These are phyloP conservation scores for Paecilomyces dactylethromorphus DNA, from an alignment of 2,329 filamentous ascomycete genomes.

Conservation along the genomic window DNA sequence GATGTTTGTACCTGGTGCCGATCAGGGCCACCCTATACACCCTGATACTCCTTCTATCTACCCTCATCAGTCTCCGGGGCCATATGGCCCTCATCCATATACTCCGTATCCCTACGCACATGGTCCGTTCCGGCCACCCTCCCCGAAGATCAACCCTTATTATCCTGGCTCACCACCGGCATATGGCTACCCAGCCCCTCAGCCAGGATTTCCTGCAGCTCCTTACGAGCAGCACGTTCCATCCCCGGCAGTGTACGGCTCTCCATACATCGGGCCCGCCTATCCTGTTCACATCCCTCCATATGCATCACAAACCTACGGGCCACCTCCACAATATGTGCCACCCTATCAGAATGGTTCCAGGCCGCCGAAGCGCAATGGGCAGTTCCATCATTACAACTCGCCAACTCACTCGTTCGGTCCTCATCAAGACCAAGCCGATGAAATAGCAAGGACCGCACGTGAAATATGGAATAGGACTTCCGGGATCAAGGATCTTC, in stretches of 20 bases:
- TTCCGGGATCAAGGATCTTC: conserved; percentile 54
- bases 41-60: conserved; percentile 6
- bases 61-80: conserved; percentile 16
- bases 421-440: conserved; percentile 43
- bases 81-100: conserved; percentile 25
- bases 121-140: conserved; percentile 24
- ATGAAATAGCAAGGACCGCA: conserved; percentile 49
- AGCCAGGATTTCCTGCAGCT: conserved; percentile 11
- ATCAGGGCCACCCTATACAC: conserved; percentile 9
- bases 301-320: conserved; percentile 12
- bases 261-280: conserved; percentile 14
- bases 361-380: conserved; percentile 3
- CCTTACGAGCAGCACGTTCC: conserved; percentile 12
- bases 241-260: conserved; percentile 14
- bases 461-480: conserved; percentile 59
- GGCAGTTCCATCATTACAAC: conserved; percentile 8
- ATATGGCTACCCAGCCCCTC: conserved; percentile 15
- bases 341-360: conserved; percentile 5
- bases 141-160: conserved; percentile 16
- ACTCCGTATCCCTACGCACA: conserved; percentile 23
- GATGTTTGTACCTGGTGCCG: conserved; percentile 9
- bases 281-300: conserved; percentile 13
- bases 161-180: conserved; percentile 13
- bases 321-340: conserved; percentile 5
- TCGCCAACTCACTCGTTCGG: conserved; percentile 30